These are phyloP conservation scores for Lentinula novae-zelandiae DNA, from an alignment of 1,284 basidiomycete genomes.

Conservation along the genomic window DNA sequence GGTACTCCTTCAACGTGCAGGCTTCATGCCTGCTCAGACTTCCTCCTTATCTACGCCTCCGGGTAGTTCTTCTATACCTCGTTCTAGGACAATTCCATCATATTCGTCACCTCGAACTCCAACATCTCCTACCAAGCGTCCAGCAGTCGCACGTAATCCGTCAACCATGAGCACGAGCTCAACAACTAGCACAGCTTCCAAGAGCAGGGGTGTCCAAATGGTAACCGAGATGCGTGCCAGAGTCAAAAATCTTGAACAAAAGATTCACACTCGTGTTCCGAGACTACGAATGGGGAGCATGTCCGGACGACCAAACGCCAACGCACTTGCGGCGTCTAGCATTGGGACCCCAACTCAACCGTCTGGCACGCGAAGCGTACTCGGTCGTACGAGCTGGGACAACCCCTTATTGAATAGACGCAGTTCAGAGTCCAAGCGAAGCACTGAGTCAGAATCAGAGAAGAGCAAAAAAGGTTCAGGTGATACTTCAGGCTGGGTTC, in stretches of 20 bases:
- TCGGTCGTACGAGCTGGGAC: constrained; percentile 38
- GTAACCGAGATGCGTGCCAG: constrained; percentile 83
- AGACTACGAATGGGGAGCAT: constrained; percentile 74
- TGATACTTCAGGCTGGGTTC: constrained; percentile 74
- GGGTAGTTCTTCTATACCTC: constrained; percentile 42
- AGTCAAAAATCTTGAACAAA: constrained; percentile 76
- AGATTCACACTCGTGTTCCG: constrained; percentile 80
- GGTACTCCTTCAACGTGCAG: constrained; percentile 45
- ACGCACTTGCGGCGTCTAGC: constrained; percentile 31
- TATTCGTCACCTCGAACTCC: constrained; percentile 42
- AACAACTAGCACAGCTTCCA: constrained; percentile 47
- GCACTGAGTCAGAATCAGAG: constrained; percentile 37
- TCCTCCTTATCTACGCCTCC: constrained; percentile 37
- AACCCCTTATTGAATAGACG: constrained; percentile 31
- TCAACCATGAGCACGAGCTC: constrained; percentile 39
- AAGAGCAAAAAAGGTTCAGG: constrained; percentile 32
- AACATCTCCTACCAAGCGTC: constrained; percentile 42
- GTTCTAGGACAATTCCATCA: constrained; percentile 56
- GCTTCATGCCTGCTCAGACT: constrained; percentile 44
- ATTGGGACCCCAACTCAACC: constrained; percentile 26
- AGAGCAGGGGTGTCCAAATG: constrained; percentile 82
- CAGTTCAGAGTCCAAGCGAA: constrained; percentile 38
- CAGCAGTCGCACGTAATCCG: constrained; percentile 39
- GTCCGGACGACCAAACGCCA: constrained; percentile 44
- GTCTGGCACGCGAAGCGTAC: constrained; percentile 26